Percentiles rank a stretch among this genome's conserved stretches.
Evolutionary conservation across 2,329 filamentous ascomycete species (phyloP).

Genomic region (Aureobasidium sp.): DNA sequence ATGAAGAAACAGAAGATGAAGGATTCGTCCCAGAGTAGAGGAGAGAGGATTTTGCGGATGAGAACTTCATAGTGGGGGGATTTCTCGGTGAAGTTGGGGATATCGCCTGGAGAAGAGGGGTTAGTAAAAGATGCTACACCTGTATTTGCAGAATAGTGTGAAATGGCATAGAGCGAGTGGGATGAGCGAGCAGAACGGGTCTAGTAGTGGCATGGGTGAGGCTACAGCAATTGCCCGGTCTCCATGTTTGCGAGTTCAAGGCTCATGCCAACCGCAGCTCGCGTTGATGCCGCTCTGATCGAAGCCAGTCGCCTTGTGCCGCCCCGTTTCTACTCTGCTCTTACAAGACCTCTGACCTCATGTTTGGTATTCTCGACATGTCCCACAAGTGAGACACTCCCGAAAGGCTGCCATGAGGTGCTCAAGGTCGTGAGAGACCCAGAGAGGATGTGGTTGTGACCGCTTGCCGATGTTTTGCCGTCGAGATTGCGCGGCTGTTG

Average conservation of each 20-base stretch:
- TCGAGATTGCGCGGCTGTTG: neutral
- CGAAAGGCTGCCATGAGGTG: neutral
- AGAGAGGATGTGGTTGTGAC: neutral
- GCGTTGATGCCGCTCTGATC: no score
- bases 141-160: no score
- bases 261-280: no score
- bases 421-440: neutral
- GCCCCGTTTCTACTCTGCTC: no score
- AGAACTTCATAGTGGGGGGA: constrained; percentile 24
- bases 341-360: no score
- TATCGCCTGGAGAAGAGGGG: neutral
- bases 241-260: no score
- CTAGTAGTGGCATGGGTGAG: neutral
- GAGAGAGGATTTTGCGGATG: constrained; percentile 36
- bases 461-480: neutral
- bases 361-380: no score
- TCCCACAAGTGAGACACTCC: no score
- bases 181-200: neutral
- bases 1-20: constrained; percentile 40
- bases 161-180: neutral
- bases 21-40: constrained; percentile 38
- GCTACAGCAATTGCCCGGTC: no score
- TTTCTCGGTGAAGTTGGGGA: neutral
- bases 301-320: neutral
- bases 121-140: neutral